phyloP scores from a whole-genome alignment of 2,329 filamentous ascomycete species.

The Xylariaceae sp. region DNA sequence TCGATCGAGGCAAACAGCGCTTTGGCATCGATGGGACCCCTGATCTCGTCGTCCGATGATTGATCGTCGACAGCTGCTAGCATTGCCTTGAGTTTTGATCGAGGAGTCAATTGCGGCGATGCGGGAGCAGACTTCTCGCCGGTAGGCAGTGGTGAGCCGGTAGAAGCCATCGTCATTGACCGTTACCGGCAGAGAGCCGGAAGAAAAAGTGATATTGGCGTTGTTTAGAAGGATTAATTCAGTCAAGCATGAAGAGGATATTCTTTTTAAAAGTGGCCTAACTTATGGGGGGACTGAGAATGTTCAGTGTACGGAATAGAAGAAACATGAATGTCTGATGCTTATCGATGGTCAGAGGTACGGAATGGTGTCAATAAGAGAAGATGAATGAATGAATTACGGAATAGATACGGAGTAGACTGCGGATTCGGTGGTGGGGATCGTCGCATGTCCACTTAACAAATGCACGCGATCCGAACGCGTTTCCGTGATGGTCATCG shows the following conservation, averaged over 20 bases:
- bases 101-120: constrained; percentile 44
- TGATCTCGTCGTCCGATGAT: constrained; percentile 41
- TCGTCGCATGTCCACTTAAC: constrained; percentile 3
- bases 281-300: not conserved
- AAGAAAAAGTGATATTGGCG: not conserved
- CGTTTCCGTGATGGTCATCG: constrained; percentile 8
- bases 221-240: not conserved
- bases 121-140: constrained; percentile 40
- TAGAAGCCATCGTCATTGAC: constrained; percentile 42
- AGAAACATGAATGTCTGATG: not conserved
- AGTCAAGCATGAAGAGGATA: constrained; percentile 23
- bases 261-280: constrained; percentile 12
- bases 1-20: constrained; percentile 25
- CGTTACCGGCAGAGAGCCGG: constrained; percentile 6
- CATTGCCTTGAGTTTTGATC: constrained; percentile 51
- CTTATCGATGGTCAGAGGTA: not conserved
- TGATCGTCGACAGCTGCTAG: constrained; percentile 44
- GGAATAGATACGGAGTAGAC: not conserved
- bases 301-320: not conserved
- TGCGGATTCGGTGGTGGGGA: constrained; percentile 3
- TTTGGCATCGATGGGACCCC: constrained; percentile 24
- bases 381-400: not conserved
- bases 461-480: constrained; percentile 13
- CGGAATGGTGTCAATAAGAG: not conserved
- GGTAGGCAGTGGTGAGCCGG: constrained; percentile 42